A percentile compares a stretch with the other conserved stretches of the same genome.
These are phyloP conservation scores for Cercospora zeae-maydis DNA, from an alignment of 2,329 filamentous ascomycete species.

Conservation along the genomic window DNA sequence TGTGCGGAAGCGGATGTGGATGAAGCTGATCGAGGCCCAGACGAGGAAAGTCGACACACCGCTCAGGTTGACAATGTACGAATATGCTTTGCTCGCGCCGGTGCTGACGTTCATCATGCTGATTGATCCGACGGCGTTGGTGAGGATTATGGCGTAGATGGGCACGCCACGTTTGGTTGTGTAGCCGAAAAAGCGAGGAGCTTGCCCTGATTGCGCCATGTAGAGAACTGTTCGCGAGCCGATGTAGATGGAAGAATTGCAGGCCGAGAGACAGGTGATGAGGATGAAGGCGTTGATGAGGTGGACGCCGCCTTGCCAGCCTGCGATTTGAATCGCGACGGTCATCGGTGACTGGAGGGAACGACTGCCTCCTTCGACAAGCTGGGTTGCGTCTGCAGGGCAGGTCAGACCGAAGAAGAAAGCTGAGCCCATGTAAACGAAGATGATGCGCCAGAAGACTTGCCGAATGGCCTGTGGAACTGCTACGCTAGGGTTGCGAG, in stretches of 20 bases:
- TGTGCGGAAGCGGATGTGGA: constrained; percentile 66
- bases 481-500: constrained; percentile 49
- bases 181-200: constrained; percentile 64
- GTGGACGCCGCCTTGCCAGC: constrained; percentile 69
- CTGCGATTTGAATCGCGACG: constrained; percentile 68
- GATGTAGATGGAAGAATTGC: constrained; percentile 76
- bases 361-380: constrained; percentile 59
- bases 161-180: constrained; percentile 63
- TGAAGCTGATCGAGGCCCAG: constrained; percentile 67
- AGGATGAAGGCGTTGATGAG: constrained; percentile 77
- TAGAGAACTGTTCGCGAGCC: constrained; percentile 70
- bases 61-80: constrained; percentile 61
- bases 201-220: constrained; percentile 71
- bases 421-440: constrained; percentile 66
- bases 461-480: constrained; percentile 35
- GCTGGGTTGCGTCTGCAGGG: constrained; percentile 61
- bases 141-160: constrained; percentile 60
- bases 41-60: constrained; percentile 70
- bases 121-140: constrained; percentile 67
- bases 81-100: constrained; percentile 62
- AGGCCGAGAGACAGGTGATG: constrained; percentile 61
- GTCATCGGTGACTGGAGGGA: constrained; percentile 69
- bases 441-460: constrained; percentile 36
- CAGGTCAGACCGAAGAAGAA: constrained; percentile 74
- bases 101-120: constrained; percentile 72